phyloP scores from a whole-genome alignment of 1,284 basidiomycete species.

The Boletellus deceptivus region DNA sequence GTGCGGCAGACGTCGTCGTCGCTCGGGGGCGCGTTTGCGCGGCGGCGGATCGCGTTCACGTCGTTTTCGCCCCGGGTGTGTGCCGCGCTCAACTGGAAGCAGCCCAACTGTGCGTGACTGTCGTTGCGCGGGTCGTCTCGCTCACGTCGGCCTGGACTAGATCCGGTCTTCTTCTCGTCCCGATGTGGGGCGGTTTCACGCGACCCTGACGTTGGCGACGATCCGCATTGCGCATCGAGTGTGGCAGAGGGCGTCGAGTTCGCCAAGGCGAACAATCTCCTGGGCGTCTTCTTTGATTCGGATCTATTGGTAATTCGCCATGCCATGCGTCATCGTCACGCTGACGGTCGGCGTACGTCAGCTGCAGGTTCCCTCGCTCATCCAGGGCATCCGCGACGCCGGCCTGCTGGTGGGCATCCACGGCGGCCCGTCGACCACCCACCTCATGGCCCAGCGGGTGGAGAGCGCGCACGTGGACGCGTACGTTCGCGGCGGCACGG shows the following conservation, averaged over 20 bases:
- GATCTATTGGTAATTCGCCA: conserved; percentile 67
- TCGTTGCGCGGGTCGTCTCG: conserved; percentile 9
- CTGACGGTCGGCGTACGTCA: conserved; percentile 29
- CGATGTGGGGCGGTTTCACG: conserved; percentile 67
- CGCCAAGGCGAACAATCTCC: conserved; percentile 88
- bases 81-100: conserved; percentile 96
- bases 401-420: conserved; percentile 86
- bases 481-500: conserved; percentile 56
- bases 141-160: conserved; percentile 40
- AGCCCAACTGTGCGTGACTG: conserved; percentile 83
- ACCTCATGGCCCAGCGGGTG: conserved; percentile 40
- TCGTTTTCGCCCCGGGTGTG: conserved; percentile 89
- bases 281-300: conserved; percentile 92
- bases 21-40: conserved; percentile 47
- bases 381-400: conserved; percentile 83
- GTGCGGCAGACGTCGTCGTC: conserved; percentile 70
- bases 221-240: conserved; percentile 53
- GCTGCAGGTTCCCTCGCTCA: conserved; percentile 78
- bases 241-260: conserved; percentile 93
- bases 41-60: conserved; percentile 80
- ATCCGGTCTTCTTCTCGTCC: conserved; percentile 94
- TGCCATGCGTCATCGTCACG: neutral
- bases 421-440: conserved; percentile 50
- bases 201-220: conserved; percentile 44
- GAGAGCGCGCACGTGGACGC: conserved; percentile 64